Conservation (phyloP, 371 early-diverging fungal genomes). For the Apophysomyces elegans region DNA sequence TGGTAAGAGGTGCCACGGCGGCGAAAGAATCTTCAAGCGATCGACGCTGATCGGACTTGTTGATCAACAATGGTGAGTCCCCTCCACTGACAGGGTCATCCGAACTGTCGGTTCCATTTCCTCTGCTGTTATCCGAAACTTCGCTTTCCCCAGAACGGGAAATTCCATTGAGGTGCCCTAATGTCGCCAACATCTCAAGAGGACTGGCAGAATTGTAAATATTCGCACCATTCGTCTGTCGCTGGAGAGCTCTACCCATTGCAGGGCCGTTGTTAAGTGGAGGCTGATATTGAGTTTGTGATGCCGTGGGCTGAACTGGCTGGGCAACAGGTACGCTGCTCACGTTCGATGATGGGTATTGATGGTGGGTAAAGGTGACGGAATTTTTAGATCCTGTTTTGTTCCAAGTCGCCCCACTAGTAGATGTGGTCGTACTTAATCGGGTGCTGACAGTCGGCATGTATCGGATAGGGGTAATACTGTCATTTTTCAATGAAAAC, state of each 20-base stretch:
- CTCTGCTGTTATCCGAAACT: not conserved
- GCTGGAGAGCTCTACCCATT: not conserved
- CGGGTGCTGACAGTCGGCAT: constrained; percentile 35
- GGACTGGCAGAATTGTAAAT: constrained; percentile 47
- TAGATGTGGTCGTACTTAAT: constrained; percentile 35
- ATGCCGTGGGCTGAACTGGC: constrained; percentile 25
- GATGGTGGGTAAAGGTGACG: constrained; percentile 36
- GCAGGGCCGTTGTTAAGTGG: not conserved
- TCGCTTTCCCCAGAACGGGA: not conserved
- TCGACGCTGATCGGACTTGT: not conserved
- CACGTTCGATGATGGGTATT: constrained; percentile 45
- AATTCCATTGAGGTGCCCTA: constrained; percentile 23
- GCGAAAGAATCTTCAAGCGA: constrained; percentile 1
- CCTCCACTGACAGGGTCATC: not conserved
- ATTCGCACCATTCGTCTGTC: not conserved
- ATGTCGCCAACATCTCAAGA: constrained; percentile 41
- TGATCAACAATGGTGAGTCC: not conserved
- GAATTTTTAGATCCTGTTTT: constrained; percentile 13
- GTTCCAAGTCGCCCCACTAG: constrained; percentile 30
- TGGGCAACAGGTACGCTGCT: constrained; percentile 47
- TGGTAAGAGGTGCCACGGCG: constrained; percentile 18
- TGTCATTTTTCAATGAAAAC: constrained; percentile 27
- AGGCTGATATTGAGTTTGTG: constrained; percentile 13
- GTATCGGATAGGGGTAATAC: constrained; percentile 36
- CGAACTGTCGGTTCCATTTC: not conserved